A percentile compares a stretch with the other conserved stretches of the same genome.
Conservation (phyloP, 2,329 filamentous ascomycete genomes). For the Xylariaceae sp. region DNA sequence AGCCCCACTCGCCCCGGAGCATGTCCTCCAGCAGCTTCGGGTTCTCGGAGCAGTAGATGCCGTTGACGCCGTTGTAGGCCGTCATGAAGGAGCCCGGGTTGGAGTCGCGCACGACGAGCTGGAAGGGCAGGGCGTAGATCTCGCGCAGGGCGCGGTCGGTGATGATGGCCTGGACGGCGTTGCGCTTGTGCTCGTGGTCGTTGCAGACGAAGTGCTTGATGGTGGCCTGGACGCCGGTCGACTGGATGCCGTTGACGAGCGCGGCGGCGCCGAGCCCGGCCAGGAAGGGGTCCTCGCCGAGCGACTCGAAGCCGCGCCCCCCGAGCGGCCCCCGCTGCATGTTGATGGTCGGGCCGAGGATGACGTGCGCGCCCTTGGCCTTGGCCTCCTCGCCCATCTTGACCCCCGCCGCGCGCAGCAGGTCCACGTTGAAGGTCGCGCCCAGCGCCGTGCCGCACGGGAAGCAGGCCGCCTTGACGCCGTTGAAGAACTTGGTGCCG, state of each 20-base stretch:
- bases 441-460: slow-evolving; percentile 52
- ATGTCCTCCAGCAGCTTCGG: slow-evolving; percentile 41
- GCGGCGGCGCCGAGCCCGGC: slow-evolving; percentile 47
- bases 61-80: slow-evolving; percentile 52
- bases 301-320: slow-evolving; percentile 52
- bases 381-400: slow-evolving; percentile 47
- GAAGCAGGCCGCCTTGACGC: slow-evolving; percentile 51
- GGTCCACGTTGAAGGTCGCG: slow-evolving; percentile 47
- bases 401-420: slow-evolving; percentile 43
- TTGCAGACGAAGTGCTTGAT: slow-evolving; percentile 57
- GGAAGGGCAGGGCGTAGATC: slow-evolving; percentile 52
- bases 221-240: slow-evolving; percentile 47
- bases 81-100: slow-evolving; percentile 51
- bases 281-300: slow-evolving; percentile 51
- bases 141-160: slow-evolving; percentile 50
- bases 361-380: slow-evolving; percentile 49
- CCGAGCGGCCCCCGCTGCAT: slow-evolving; percentile 54
- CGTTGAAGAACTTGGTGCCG: slow-evolving; percentile 61
- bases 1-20: slow-evolving; percentile 50
- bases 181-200: slow-evolving; percentile 52
- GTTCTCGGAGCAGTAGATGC: slow-evolving; percentile 48
- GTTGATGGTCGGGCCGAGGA: slow-evolving; percentile 56
- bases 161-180: slow-evolving; percentile 46
- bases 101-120: slow-evolving; percentile 45
- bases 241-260: slow-evolving; percentile 48